These are phyloP conservation scores for Candida piceae DNA, from an alignment of 805 yeast species.

Conservation along the genomic window DNA sequence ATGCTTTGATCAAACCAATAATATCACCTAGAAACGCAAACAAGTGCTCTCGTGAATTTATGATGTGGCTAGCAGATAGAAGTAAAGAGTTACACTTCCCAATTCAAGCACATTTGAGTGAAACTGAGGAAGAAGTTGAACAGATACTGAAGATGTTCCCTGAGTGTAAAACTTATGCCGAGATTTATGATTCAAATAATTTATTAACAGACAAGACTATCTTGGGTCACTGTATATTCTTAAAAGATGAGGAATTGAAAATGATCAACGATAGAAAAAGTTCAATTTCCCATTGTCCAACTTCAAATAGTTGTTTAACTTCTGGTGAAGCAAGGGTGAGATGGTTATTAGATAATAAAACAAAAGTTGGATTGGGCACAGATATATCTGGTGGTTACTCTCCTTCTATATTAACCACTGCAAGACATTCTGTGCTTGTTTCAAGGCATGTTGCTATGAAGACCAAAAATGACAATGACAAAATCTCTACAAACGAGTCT, in stretches of 20 bases:
- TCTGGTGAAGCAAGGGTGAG: constrained; percentile 87
- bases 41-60: constrained; percentile 61
- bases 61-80: constrained; percentile 59
- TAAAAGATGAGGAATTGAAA: constrained; percentile 59
- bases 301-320: constrained; percentile 80
- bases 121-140: constrained; percentile 67
- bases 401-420: constrained; percentile 57
- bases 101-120: constrained; percentile 86
- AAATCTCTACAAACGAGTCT: constrained; percentile 63
- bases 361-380: constrained; percentile 78
- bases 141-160: constrained; percentile 76
- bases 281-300: constrained; percentile 86
- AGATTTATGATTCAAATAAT: constrained; percentile 64
- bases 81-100: constrained; percentile 47
- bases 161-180: constrained; percentile 61
- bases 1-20: constrained; percentile 60
- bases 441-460: constrained; percentile 68
- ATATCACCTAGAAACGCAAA: constrained; percentile 95
- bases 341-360: constrained; percentile 55
- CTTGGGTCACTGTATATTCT: constrained; percentile 85
- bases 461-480: constrained; percentile 37
- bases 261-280: constrained; percentile 43
- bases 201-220: constrained; percentile 64
- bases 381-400: constrained; percentile 78
- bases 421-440: constrained; percentile 66